Evolutionary conservation across 2,329 filamentous ascomycete genomes (phyloP), one percentile per base, ranked within the genome.

Genomic region (Colletotrichum orbiculare): DNA sequence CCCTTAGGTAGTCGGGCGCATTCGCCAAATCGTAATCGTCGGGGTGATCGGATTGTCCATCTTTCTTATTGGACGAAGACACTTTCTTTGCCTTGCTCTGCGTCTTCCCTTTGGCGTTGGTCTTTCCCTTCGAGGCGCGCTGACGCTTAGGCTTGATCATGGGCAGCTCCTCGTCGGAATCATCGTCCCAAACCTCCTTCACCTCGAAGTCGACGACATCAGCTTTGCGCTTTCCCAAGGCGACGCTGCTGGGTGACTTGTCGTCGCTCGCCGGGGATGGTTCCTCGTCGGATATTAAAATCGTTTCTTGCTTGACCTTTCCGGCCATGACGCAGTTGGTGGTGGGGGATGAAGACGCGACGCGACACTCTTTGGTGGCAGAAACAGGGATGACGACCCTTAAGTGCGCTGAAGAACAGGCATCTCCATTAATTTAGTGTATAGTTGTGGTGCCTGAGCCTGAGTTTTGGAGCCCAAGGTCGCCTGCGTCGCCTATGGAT

Each of bases 1-100:
- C 78, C 68, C 85, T 83, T 35, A 97, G 75, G 73, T 97, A 95
- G 17, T 90, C 87, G 0, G 94, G 94, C 3, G 96, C 82, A 49
- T 86, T 83, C 25, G 86, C 82, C 5, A 84, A 82, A 8, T 86
- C 83, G 3, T 80, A 70, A 52, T 81, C 79, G 2, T 78, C 77
- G 52, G 82, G 79, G 0, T 73, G 78, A 52, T 73, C 79, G 43
- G 75, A 71, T 3, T 75, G 68, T 7, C 77, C 70, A 62, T 75
- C 73, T 11, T 75, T 68, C 0, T 66, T 46, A 3, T 38, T 49
- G 35, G 69, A 69, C 33, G 72, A 62, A 2, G 53, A 6, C 11
- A 63, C 67, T 17, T 72, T 73, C 60, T 71, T 74, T 73, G 45
- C 76, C 11, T 12, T 3, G 73, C 69, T 53, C 71, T 74, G 5